These are phyloP conservation scores for Beauveria caledonica DNA, from an alignment of 2,329 filamentous ascomycete genomes.

Conservation along the genomic window DNA sequence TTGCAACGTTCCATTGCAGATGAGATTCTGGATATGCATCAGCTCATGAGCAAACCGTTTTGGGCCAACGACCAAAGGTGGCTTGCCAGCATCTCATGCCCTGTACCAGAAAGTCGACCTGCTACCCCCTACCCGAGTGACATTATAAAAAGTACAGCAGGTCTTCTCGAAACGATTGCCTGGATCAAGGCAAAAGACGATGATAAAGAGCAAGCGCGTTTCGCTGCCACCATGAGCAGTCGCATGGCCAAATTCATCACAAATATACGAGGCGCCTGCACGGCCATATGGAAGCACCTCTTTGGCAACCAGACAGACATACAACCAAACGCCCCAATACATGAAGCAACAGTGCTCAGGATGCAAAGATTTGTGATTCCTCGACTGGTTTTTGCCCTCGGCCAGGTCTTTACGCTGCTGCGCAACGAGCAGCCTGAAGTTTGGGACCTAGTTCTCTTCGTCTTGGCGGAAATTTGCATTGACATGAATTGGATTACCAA, in stretches of 20 bases:
- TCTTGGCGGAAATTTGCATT: neutral
- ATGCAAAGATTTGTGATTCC: neutral
- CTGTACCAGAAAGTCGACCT: neutral
- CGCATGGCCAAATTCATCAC: neutral
- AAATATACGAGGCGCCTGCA: neutral
- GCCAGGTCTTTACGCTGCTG: neutral
- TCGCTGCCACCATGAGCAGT: neutral
- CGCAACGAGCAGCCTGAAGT: neutral
- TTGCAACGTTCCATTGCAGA: neutral
- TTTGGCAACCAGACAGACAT: neutral
- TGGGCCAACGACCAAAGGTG: neutral
- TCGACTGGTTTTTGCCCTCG: neutral
- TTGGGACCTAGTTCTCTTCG: neutral
- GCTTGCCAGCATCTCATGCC: neutral
- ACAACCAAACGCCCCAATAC: neutral
- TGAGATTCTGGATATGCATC: neutral
- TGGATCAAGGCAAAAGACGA: neutral
- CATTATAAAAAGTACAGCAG: neutral
- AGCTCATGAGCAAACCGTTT: neutral
- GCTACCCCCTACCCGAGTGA: neutral
- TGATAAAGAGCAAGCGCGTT: neutral
- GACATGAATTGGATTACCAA: neutral
- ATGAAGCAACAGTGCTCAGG: neutral
- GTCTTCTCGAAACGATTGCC: neutral
- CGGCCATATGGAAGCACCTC: neutral